Evolutionary conservation across 345 rosid genomes (phyloP), one percentile per base, ranked within the genome.

Genomic region (Trapa bicornis): DNA sequence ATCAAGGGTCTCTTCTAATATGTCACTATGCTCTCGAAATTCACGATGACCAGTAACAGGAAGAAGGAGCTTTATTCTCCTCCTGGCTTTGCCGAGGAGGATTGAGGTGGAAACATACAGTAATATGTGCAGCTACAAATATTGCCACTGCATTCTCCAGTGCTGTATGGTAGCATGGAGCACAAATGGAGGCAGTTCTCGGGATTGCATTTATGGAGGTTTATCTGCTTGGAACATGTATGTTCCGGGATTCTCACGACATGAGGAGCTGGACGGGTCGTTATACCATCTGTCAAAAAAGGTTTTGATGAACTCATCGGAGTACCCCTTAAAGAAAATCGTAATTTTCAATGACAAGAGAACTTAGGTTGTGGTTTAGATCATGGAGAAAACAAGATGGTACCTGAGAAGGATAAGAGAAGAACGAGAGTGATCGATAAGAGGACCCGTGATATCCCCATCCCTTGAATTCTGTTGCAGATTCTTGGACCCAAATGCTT

Each of bases 211-310:
- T 9, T 65, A 41, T 64, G 72, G 47, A 69, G 65, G 14, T 61
- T 48, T 36, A 82, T 61, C 66, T 37, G 39, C 69, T 73, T 82
- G 50, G 69, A 80, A 64, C 89, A 80, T 13, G 86, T 82, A 70
- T 82, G 82, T 68, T 83, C 87, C 0, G 87, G 87, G 41, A 83
- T 79, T 72, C 83, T 81, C 33, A 61, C 75, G 0, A 58, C 77
- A 17, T 69, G 13, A 35, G 22, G 75, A 4, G 41, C 75, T 38
- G 38, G n/a, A 65, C 67, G 35, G 29, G 0, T 22, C 29, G 53
- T 72, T 41, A 47, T 11, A 54, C n/a, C 4, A 35, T 67, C 75
- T 22, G 68, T 68, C 64, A 74, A 11, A 35, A 10, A 58, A 5
- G 29, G 6, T 54, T 54, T 1, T 54, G 35, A n/a, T 22, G 60